phyloP scores from a whole-genome alignment of 2,329 filamentous ascomycete species.

The Teratosphaeria viscida region DNA sequence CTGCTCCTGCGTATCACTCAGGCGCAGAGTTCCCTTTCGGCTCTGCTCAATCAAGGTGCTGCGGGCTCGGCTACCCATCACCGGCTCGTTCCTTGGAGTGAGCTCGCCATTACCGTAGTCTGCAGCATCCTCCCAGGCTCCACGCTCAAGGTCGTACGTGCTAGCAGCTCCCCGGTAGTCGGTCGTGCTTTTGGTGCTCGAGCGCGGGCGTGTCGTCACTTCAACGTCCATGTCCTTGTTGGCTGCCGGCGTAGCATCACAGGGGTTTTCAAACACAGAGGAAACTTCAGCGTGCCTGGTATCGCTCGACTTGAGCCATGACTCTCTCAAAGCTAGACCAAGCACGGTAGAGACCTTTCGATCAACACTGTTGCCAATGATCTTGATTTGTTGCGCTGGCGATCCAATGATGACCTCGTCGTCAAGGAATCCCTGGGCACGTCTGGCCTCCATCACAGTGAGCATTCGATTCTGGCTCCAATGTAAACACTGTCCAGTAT shows the following conservation, averaged over 20 bases:
- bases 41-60: not conserved
- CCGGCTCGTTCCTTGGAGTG: not conserved
- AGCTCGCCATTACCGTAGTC: not conserved
- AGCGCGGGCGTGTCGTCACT: too few species aligned
- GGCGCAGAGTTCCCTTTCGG: not conserved
- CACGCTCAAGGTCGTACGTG: not conserved
- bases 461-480: slow-evolving; percentile 54
- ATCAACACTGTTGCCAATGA: slow-evolving; percentile 69
- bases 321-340: slow-evolving; percentile 41
- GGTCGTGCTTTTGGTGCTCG: too few species aligned
- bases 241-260: too few species aligned
- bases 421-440: slow-evolving; percentile 62
- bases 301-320: slow-evolving; percentile 28
- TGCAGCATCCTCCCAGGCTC: not conserved
- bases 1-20: not conserved
- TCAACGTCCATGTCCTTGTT: too few species aligned
- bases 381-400: slow-evolving; percentile 46
- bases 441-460: slow-evolving; percentile 55
- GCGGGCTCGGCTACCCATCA: not conserved
- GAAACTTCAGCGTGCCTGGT: too few species aligned
- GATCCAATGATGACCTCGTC: slow-evolving; percentile 57
- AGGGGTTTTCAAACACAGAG: too few species aligned
- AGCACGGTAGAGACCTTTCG: slow-evolving; percentile 56
- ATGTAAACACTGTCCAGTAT: slow-evolving; percentile 49
- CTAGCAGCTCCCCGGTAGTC: not conserved